These are phyloP conservation scores for Oryza brachyantha DNA, from an alignment of 176 grass and related monocot genomes.

Conservation along the genomic window DNA sequence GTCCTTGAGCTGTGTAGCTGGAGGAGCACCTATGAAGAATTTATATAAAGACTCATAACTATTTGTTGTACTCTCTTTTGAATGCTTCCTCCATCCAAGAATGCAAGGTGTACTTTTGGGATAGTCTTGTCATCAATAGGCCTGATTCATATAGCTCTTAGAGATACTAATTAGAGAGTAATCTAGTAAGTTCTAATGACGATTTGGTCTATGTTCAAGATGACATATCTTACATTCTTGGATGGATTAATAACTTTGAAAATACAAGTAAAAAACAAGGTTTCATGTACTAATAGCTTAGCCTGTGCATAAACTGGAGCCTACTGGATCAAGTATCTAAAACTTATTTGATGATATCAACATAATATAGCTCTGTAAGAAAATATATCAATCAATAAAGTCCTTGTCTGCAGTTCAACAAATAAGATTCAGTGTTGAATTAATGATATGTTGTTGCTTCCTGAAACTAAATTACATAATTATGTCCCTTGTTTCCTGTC, in stretches of 20 bases:
- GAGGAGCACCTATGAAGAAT: neutral
- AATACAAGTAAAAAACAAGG: too few relatives aligned
- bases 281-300: neutral
- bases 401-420: neutral
- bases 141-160: neutral
- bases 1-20: neutral
- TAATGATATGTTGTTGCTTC: neutral
- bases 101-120: neutral
- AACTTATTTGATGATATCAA: slow-evolving; percentile 23
- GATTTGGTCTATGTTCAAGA: neutral
- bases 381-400: neutral
- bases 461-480: neutral
- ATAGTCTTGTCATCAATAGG: too few relatives aligned
- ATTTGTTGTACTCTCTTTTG: slow-evolving; percentile 5
- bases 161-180: neutral
- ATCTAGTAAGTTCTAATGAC: neutral
- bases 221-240: too few relatives aligned
- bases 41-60: neutral
- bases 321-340: neutral
- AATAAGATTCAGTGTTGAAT: neutral
- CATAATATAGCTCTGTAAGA: neutral
- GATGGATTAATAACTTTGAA: too few relatives aligned
- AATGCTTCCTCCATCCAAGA: neutral
- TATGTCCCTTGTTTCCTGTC: slow-evolving; percentile 17
- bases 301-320: neutral